Percentiles rank a stretch among this genome's conserved stretches.
Evolutionary conservation across 371 early-diverging fungal genomes (phyloP).

Genomic region (Apophysomyces trapeziformis): DNA sequence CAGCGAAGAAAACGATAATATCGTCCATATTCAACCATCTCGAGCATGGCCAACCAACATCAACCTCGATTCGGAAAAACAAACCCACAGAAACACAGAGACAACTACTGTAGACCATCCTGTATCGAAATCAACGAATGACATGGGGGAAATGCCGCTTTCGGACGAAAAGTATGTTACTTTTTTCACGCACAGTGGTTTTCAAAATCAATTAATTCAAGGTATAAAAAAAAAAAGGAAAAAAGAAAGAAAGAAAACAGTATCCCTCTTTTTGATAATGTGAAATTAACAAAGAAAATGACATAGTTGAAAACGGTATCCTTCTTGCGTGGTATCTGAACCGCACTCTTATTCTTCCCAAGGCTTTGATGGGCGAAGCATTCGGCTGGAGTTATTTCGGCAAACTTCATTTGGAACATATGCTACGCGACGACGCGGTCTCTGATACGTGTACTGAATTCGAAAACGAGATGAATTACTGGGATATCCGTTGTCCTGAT

Average conservation of each 20-base stretch:
- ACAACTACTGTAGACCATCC: background rate
- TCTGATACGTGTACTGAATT: conserved; percentile 20
- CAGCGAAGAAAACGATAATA: conserved; percentile 15
- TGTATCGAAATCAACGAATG: background rate
- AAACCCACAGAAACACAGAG: background rate
- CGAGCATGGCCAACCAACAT: conserved; percentile 19
- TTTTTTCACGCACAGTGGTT: conserved; percentile 63
- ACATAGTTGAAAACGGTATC: conserved; percentile 63
- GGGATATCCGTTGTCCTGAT: conserved; percentile 36
- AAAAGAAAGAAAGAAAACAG: background rate
- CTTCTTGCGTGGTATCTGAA: conserved; percentile 57
- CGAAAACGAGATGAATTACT: conserved; percentile 14
- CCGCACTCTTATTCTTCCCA: conserved; percentile 52
- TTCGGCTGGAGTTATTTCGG: conserved; percentile 52
- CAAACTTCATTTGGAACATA: conserved; percentile 43
- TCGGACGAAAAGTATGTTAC: conserved; percentile 54
- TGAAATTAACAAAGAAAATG: background rate
- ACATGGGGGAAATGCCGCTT: background rate
- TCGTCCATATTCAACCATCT: conserved; percentile 13
- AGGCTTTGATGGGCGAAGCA: conserved; percentile 55
- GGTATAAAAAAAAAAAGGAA: conserved; percentile 18
- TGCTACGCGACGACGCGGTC: conserved; percentile 33
- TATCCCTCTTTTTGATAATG: background rate
- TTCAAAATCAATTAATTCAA: conserved; percentile 64
- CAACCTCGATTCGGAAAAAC: background rate